These are phyloP conservation scores for Termitomyces sp. DNA, from an alignment of 768 basidiomycete species.

Conservation along the genomic window DNA sequence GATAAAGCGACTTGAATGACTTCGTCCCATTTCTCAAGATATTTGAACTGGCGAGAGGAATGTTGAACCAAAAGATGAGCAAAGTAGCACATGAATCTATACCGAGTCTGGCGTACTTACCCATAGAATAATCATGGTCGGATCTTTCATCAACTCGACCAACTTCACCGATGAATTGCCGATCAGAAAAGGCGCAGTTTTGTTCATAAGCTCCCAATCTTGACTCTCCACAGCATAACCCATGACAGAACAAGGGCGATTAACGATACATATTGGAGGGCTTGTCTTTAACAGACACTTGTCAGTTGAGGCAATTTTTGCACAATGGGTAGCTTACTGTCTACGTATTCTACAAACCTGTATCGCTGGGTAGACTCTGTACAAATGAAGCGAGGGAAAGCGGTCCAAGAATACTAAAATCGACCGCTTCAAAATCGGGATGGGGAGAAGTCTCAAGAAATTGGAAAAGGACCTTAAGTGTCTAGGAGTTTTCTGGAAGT, in stretches of 20 bases:
- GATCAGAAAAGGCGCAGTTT: not conserved
- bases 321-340: not conserved
- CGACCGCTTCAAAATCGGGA: not conserved
- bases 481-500: not conserved
- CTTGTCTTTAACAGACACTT: not conserved
- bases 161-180: not conserved
- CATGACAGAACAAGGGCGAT: not conserved
- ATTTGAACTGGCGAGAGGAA: not conserved
- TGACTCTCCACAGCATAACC: not conserved
- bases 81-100: not conserved
- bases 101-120: not conserved
- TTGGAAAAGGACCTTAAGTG: not conserved
- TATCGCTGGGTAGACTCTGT: not conserved
- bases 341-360: slow-evolving; percentile 1
- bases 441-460: not conserved
- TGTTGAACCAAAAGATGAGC: not conserved
- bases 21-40: slow-evolving; percentile 1
- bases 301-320: not conserved
- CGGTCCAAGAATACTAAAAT: not conserved
- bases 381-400: slow-evolving; percentile 2
- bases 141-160: not conserved
- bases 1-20: not conserved
- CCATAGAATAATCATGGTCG: not conserved
- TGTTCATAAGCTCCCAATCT: slow-evolving; percentile 1
- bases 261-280: not conserved